Evolutionary conservation across 305 asterid genomes (phyloP).

Genomic region (Coffea humblotiana): DNA sequence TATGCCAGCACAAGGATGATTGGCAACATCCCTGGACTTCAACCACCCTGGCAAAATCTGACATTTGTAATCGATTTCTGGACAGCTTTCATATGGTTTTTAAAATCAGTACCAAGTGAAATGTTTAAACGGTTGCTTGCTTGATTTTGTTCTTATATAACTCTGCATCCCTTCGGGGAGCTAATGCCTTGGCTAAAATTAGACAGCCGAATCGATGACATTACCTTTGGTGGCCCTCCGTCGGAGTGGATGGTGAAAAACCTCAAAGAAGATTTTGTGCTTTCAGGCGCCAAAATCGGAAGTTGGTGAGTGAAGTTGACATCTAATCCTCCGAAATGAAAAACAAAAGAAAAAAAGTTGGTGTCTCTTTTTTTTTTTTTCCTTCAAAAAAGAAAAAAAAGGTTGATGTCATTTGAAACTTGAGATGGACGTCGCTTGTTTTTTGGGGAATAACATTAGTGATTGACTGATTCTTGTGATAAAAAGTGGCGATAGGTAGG

Average conservation of each 20-base stretch:
- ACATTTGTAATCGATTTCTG: too few relatives aligned
- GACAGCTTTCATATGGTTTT: too few relatives aligned
- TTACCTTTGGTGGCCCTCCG: background rate
- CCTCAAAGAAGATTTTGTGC: background rate
- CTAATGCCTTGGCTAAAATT: too few relatives aligned
- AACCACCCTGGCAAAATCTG: background rate
- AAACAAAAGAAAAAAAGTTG: background rate
- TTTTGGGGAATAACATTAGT: background rate
- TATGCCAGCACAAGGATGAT: background rate
- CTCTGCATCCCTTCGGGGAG: background rate
- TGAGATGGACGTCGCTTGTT: background rate
- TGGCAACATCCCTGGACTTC: too few relatives aligned
- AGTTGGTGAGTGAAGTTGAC: background rate
- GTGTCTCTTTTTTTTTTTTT: background rate
- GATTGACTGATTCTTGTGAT: background rate
- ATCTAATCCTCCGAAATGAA: background rate
- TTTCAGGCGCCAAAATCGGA: background rate
- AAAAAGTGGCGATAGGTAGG: background rate
- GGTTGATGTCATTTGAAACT: background rate
- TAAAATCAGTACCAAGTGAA: background rate
- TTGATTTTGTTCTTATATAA: background rate
- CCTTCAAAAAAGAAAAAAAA: too few relatives aligned
- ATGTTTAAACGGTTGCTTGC: background rate
- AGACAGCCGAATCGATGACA: background rate
- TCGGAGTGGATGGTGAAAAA: background rate